Conservation (phyloP, 768 basidiomycete genomes). For the Macrolepiota albuminosa region DNA sequence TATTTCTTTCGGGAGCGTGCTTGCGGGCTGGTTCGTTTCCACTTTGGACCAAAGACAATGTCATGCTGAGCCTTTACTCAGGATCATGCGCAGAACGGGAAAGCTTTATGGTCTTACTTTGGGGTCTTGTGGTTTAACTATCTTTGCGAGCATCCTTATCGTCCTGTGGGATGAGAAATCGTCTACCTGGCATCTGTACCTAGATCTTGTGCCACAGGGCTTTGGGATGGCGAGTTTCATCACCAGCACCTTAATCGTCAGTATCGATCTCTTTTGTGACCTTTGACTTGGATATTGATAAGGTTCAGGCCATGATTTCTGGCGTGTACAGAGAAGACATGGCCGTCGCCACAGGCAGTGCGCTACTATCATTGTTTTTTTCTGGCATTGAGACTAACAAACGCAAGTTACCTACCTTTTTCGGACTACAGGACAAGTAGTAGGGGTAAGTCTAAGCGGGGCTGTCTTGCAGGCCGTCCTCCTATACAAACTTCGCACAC, state of each 20-base stretch:
- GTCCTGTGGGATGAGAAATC: slow-evolving; percentile 63
- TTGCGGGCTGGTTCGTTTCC: slow-evolving; percentile 72
- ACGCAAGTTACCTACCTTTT: slow-evolving; percentile 84
- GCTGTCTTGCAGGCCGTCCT: slow-evolving; percentile 82
- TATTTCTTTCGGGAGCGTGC: slow-evolving; percentile 79
- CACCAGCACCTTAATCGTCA: slow-evolving; percentile 80
- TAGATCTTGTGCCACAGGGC: slow-evolving; percentile 76
- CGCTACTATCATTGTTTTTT: slow-evolving; percentile 28
- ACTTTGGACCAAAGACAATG: slow-evolving; percentile 2
- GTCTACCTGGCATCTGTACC: slow-evolving; percentile 61
- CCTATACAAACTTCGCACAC: slow-evolving; percentile 57
- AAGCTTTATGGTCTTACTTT: slow-evolving; percentile 78
- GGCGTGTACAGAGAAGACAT: slow-evolving; percentile 75
- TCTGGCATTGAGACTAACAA: slow-evolving; percentile 3
- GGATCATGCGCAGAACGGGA: slow-evolving; percentile 84
- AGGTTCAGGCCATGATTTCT: slow-evolving; percentile 77
- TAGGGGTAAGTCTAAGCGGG: slow-evolving; percentile 88
- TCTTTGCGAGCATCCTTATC: slow-evolving; percentile 58
- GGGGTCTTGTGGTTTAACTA: slow-evolving; percentile 51
- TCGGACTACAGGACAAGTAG: slow-evolving; percentile 90
- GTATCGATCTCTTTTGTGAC: slow-evolving; percentile 22
- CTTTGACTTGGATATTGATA: slow-evolving; percentile 6
- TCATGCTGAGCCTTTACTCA: slow-evolving; percentile 23
- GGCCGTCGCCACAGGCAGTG: slow-evolving; percentile 88
- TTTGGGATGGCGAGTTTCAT: slow-evolving; percentile 83